Evolutionary conservation across 1,139 yeast genomes (phyloP).

Genomic region (Nakaseomyces delphensis): DNA sequence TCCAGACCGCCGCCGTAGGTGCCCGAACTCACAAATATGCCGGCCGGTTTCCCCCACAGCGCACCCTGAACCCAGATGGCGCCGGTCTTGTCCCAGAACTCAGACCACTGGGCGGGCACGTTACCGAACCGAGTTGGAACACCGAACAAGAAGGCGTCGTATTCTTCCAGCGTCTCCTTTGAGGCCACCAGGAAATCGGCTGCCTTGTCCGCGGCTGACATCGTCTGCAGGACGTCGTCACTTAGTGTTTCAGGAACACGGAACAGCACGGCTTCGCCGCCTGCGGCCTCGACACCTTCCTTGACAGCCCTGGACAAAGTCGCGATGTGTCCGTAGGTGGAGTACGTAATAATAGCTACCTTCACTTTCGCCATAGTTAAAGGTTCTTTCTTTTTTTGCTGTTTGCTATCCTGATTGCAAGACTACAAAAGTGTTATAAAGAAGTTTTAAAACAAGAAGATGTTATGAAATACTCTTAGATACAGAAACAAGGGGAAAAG

Average conservation of each 20-base stretch:
- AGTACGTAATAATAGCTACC: slow-evolving; percentile 52
- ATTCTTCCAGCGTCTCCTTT: slow-evolving; percentile 39
- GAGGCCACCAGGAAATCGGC: slow-evolving; percentile 47
- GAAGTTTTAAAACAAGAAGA: too few species aligned
- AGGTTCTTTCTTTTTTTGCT: neutral
- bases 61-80: slow-evolving; percentile 53
- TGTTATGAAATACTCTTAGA: too few species aligned
- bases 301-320: slow-evolving; percentile 47
- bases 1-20: slow-evolving; percentile 66
- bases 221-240: slow-evolving; percentile 45
- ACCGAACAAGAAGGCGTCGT: slow-evolving; percentile 57
- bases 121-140: slow-evolving; percentile 58
- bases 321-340: slow-evolving; percentile 55
- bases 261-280: slow-evolving; percentile 48
- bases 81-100: slow-evolving; percentile 56
- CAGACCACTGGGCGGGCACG: slow-evolving; percentile 54
- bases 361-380: slow-evolving; percentile 39
- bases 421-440: neutral
- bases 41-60: slow-evolving; percentile 49
- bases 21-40: slow-evolving; percentile 48
- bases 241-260: slow-evolving; percentile 59
- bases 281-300: slow-evolving; percentile 50
- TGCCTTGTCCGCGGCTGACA: slow-evolving; percentile 58
- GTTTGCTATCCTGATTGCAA: neutral
- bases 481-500: too few species aligned